Base-by-base conservation (phyloP, 2,329 filamentous ascomycete species). In the Huntiella decipiens region DNA sequence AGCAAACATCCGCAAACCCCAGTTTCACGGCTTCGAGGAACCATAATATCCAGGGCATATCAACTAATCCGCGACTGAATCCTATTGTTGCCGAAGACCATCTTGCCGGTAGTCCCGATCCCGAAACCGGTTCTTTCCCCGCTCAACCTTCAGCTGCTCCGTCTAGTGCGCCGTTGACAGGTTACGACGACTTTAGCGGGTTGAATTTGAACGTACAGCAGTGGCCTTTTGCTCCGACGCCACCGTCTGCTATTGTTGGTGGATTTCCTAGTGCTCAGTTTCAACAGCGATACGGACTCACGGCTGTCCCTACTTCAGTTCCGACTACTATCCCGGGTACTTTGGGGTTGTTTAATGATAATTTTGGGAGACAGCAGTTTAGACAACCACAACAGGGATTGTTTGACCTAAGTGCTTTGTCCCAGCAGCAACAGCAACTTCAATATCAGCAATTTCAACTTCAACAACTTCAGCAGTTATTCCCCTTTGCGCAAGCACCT, bases 381-480 rank as follows among this genome's bases (percentile, higher is more conserved):
- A 28, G 22, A 28, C 22, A 28, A 28, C 22, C 22, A 28, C 46
- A 49, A 11, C 47, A 43, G 8, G 40, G 22, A 13, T 28, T 45
- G 6, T 47, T 41, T 40, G 44, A 50, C 37, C 44, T 50, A 11
- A 50, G 44, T 13, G 41, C 28, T 15, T 36, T 49, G 10, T 39
- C 43, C 11, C 38, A 45, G 13, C 44, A 32, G 12, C 43, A 49
- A 28, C 47, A 49, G 10, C 44, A 46, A 19, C 38, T 35, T 13
- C 44, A 49, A 12, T 37, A 46, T 13, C 47, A 49, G 31, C 43
- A 49, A 19, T 38, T 43, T 15, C 47, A 46, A 16, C 22, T 43
- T 4, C 43, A 39, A 22, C 47, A 46, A 17, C 36, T 49, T 36
- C 47, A 46, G 40, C 39, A 39, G 13, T 40, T 49, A 8, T 49